Percentiles rank a stretch among this genome's conserved stretches.
phyloP scores from a whole-genome alignment of 2,329 filamentous ascomycete species.

The Drechslerella dactyloides region DNA sequence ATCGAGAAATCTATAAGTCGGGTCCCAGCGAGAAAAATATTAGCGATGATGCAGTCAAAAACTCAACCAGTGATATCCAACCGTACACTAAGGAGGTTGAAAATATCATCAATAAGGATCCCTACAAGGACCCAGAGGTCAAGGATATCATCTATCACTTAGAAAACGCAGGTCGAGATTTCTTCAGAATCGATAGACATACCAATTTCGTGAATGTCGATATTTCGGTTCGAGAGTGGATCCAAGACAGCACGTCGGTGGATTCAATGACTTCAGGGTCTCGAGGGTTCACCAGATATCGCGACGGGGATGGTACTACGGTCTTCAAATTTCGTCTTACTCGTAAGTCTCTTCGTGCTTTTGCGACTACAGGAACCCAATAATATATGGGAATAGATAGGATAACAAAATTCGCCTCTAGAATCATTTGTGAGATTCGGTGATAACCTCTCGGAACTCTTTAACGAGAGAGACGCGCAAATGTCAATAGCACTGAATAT shows the following conservation, averaged over 20 bases:
- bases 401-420: not conserved
- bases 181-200: conserved; percentile 28
- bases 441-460: conserved; percentile 27
- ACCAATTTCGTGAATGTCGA: conserved; percentile 23
- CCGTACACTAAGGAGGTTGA: not conserved
- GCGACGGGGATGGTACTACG: conserved; percentile 20
- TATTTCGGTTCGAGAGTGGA: conserved; percentile 29
- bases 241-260: conserved; percentile 4
- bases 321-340: conserved; percentile 27
- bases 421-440: conserved; percentile 42
- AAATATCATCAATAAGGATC: conserved; percentile 5
- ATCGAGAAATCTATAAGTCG: conserved; percentile 19
- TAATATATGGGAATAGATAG: not conserved
- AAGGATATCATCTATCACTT: conserved; percentile 33
- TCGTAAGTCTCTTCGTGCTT: conserved; percentile 16
- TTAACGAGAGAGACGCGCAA: conserved; percentile 22
- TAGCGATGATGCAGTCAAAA: not conserved
- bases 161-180: conserved; percentile 30
- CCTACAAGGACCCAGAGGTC: conserved; percentile 25
- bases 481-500: conserved; percentile 31
- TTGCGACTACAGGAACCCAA: not conserved
- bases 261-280: conserved; percentile 4
- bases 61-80: not conserved
- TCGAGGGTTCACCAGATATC: conserved; percentile 23
- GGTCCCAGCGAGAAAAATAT: not conserved